A percentile compares a stretch with the other conserved stretches of the same genome.
These are phyloP conservation scores for Fraxinus cuspidata DNA, from an alignment of 257 asterid species.

Conservation along the genomic window DNA sequence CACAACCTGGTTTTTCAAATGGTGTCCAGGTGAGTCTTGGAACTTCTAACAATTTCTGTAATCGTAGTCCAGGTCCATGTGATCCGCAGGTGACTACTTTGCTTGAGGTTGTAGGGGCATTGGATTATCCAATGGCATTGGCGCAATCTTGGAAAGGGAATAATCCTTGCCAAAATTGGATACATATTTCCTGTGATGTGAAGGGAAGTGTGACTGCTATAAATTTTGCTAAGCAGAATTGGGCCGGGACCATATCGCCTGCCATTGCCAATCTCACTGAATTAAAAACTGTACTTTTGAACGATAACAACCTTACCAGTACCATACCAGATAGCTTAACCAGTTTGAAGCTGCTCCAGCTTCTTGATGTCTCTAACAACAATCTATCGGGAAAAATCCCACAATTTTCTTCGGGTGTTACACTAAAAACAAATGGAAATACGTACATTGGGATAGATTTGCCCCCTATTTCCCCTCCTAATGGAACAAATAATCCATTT, in stretches of 20 bases:
- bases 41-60: conserved; percentile 54
- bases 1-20: conserved; percentile 52
- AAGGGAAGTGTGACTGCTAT: conserved; percentile 52
- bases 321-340: conserved; percentile 61
- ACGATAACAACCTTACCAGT: conserved; percentile 62
- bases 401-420: conserved; percentile 39
- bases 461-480: conserved; percentile 31
- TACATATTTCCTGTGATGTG: conserved; percentile 48
- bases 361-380: conserved; percentile 77
- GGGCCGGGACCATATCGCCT: conserved; percentile 67
- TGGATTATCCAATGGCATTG: conserved; percentile 58
- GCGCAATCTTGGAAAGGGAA: conserved; percentile 79
- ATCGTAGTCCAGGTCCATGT: conserved; percentile 61
- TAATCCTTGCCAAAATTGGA: conserved; percentile 66
- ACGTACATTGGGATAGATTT: conserved; percentile 55
- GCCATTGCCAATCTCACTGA: conserved; percentile 50
- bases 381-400: conserved; percentile 79
- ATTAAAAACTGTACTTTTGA: conserved; percentile 46
- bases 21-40: conserved; percentile 48
- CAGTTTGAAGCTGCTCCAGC: conserved; percentile 42
- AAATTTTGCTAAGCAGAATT: conserved; percentile 57
- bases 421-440: conserved; percentile 51
- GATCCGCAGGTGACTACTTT: conserved; percentile 63
- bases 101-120: conserved; percentile 50
- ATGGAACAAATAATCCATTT: conserved; percentile 9